Evolutionary conservation across 129 eudicot genomes (phyloP).

Genomic region (Logfia minima): DNA sequence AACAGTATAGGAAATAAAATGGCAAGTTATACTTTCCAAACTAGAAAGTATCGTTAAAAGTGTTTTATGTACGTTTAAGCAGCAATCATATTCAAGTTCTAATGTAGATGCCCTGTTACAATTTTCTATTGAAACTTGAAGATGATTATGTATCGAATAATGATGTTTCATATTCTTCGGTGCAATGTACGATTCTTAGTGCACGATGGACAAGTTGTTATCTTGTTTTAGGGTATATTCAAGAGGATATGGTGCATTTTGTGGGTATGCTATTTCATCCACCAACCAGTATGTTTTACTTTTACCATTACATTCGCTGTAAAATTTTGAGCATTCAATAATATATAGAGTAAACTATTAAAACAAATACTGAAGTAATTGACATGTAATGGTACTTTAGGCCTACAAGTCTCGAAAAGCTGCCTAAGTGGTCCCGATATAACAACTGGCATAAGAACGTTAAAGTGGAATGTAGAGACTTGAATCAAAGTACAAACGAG

Average conservation of each 20-base stretch:
- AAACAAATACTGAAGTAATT: too few species aligned
- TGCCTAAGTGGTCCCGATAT: slow-evolving; percentile 2
- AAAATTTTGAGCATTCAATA: background rate
- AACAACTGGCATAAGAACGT: background rate
- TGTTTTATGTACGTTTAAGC: slow-evolving; percentile 16
- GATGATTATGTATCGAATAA: slow-evolving; percentile 18
- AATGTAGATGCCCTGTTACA: background rate
- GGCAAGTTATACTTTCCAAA: slow-evolving; percentile 12
- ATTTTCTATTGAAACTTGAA: slow-evolving; percentile 3
- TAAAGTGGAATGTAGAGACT: background rate
- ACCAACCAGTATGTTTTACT: too few species aligned
- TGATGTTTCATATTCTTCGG: background rate
- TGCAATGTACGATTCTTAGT: background rate
- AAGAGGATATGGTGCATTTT: background rate
- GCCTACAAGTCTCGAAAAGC: background rate
- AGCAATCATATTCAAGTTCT: background rate
- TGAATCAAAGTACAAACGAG: background rate
- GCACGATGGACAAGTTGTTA: background rate
- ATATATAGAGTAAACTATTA: too few species aligned
- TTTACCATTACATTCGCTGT: background rate
- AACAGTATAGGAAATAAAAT: slow-evolving; percentile 12
- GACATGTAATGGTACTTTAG: too few species aligned
- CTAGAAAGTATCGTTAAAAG: background rate
- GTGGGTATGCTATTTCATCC: background rate
- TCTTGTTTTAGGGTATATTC: background rate